phyloP scores from a whole-genome alignment of 2,329 filamentous ascomycete genomes.

The Dactylellina cionopaga region DNA sequence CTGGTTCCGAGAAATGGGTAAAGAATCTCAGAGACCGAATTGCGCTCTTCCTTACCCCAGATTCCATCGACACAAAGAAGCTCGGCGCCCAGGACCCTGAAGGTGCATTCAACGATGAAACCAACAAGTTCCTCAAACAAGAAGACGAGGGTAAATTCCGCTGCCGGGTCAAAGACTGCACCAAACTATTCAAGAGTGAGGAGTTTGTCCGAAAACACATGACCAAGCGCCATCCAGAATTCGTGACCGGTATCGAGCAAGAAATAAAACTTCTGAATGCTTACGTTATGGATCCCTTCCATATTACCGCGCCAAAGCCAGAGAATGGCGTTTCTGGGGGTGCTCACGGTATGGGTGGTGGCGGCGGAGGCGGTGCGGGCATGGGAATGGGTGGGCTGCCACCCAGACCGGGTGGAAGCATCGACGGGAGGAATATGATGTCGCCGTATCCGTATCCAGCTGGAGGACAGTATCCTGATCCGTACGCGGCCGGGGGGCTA shows the following conservation, averaged over 20 bases:
- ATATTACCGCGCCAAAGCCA: constrained; percentile 86
- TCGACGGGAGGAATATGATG: constrained; percentile 48
- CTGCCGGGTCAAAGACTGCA: constrained; percentile 95
- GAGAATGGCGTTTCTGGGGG: constrained; percentile 68
- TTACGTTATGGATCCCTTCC: constrained; percentile 94
- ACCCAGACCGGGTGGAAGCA: constrained; percentile 26
- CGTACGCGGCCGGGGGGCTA: constrained; percentile 54
- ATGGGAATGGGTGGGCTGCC: constrained; percentile 55
- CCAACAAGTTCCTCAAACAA: constrained; percentile 89
- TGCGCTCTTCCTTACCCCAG: constrained; percentile 88
- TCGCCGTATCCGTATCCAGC: constrained; percentile 42
- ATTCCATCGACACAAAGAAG: constrained; percentile 81
- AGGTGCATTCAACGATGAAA: constrained; percentile 85
- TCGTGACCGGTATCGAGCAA: constrained; percentile 79
- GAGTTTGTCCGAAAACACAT: constrained; percentile 98
- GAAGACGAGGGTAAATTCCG: constrained; percentile 97
- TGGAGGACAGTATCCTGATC: constrained; percentile 53
- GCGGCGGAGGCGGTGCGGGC: constrained; percentile 53
- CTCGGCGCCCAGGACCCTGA: constrained; percentile 87
- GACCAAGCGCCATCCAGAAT: constrained; percentile 92
- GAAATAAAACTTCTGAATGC: constrained; percentile 93
- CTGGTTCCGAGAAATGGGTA: constrained; percentile 97
- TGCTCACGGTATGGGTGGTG: constrained; percentile 59
- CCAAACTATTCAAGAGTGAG: constrained; percentile 95
- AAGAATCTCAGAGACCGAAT: constrained; percentile 98